Percentiles rank a stretch among this genome's conserved stretches.
Evolutionary conservation across 148 eudicot species (phyloP).

Genomic region (Dysphania ambrosioides): DNA sequence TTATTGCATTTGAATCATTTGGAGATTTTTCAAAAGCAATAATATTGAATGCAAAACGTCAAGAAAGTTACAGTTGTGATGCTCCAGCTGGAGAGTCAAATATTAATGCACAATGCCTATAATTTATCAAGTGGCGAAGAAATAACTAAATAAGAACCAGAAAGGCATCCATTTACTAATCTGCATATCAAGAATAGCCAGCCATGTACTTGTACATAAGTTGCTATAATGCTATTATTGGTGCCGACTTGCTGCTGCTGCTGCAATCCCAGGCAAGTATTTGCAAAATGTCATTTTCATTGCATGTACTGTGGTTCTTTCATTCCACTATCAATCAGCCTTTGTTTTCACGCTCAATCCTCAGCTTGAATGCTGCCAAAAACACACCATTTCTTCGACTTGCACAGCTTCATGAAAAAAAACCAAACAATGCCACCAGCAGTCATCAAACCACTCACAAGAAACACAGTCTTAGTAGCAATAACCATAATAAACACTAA

Average conservation of each 20-base stretch:
- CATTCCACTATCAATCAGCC: neutral
- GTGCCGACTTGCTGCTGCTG: too few species aligned
- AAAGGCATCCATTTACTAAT: neutral
- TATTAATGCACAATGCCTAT: neutral
- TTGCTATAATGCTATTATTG: too few species aligned
- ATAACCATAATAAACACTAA: slow-evolving; percentile 51
- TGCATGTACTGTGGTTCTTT: too few species aligned
- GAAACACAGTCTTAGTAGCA: slow-evolving; percentile 47
- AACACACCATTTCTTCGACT: slow-evolving; percentile 38
- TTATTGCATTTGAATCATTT: too few species aligned
- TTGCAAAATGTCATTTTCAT: neutral
- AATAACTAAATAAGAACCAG: too few species aligned
- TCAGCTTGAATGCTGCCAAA: slow-evolving; percentile 31
- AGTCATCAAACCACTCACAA: slow-evolving; percentile 55
- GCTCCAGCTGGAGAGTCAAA: too few species aligned
- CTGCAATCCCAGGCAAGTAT: neutral
- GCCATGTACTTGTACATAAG: neutral
- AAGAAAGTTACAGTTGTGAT: neutral
- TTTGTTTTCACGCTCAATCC: slow-evolving; percentile 16
- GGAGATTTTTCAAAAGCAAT: too few species aligned
- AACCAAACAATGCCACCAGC: slow-evolving; percentile 48
- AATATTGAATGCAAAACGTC: neutral
- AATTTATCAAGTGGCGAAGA: neutral
- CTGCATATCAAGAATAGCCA: neutral
- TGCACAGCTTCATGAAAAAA: slow-evolving; percentile 39